Percentiles rank a stretch among this genome's conserved stretches.
These are phyloP conservation scores for Aciculosporium take DNA, from an alignment of 2,329 filamentous ascomycete genomes.

Conservation along the genomic window DNA sequence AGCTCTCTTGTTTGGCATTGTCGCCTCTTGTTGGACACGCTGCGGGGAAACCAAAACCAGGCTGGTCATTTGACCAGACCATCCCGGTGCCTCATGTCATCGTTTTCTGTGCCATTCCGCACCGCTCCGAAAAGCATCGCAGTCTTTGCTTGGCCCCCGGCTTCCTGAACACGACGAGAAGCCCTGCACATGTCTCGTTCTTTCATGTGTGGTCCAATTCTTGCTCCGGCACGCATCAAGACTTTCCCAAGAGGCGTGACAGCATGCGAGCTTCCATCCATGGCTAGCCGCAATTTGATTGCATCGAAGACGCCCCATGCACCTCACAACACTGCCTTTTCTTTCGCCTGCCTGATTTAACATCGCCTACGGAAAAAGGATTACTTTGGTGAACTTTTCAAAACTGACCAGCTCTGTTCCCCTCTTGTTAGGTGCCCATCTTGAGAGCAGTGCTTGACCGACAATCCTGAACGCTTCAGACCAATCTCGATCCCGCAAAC, in stretches of 20 bases:
- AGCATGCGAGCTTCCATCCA: neutral
- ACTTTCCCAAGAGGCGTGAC: neutral
- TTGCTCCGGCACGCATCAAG: neutral
- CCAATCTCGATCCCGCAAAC: neutral
- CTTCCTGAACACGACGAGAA: neutral
- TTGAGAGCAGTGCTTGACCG: conserved; percentile 1
- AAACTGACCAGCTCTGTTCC: neutral
- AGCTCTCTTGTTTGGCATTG: neutral
- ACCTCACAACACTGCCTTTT: conserved; percentile 11
- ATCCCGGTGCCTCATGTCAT: conserved; percentile 1
- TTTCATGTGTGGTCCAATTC: neutral
- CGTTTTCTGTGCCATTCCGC: neutral
- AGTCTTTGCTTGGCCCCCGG: neutral
- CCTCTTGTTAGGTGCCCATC: neutral
- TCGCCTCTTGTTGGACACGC: neutral
- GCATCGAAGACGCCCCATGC: conserved; percentile 13
- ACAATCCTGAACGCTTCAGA: conserved; percentile 1
- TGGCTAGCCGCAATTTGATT: neutral
- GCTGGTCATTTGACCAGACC: conserved; percentile 4
- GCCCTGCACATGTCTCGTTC: neutral
- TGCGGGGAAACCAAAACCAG: conserved; percentile 3
- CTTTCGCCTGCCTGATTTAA: neutral
- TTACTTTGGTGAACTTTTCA: neutral
- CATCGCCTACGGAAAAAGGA: neutral
- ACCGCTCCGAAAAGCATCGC: conserved; percentile 7